phyloP scores from a whole-genome alignment of 2,329 filamentous ascomycete species.

The Fusarium euwallaceae region DNA sequence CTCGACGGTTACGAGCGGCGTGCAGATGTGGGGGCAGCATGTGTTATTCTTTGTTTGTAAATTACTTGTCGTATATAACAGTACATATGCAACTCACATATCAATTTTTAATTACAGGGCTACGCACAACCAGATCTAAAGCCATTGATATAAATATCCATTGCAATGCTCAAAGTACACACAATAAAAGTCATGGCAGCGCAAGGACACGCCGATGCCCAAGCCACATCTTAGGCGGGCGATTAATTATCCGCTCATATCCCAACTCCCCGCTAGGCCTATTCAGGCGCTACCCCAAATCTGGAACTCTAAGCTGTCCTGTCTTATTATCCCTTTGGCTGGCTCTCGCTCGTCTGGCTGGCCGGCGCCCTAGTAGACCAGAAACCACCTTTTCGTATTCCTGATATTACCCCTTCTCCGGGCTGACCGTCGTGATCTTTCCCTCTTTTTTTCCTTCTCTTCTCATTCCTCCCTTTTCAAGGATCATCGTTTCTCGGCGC shows the following conservation, averaged over 20 bases:
- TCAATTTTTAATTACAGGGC: not conserved
- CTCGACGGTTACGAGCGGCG: not conserved
- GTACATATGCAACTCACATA: not conserved
- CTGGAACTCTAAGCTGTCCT: slow-evolving; percentile 46
- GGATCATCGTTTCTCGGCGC: slow-evolving; percentile 3
- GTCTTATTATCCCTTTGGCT: slow-evolving; percentile 45
- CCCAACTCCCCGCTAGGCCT: slow-evolving; percentile 33
- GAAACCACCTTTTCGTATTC: slow-evolving; percentile 44
- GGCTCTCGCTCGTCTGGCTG: slow-evolving; percentile 33
- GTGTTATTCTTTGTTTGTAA: not conserved
- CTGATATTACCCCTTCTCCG: slow-evolving; percentile 39
- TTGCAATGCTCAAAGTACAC: not conserved
- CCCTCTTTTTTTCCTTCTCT: slow-evolving; percentile 16
- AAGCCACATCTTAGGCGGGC: slow-evolving; percentile 22
- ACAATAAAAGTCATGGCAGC: not conserved
- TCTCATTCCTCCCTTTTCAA: slow-evolving; percentile 5
- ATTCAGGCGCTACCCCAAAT: slow-evolving; percentile 30
- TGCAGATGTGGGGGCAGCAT: not conserved
- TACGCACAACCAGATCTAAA: not conserved
- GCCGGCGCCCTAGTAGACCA: slow-evolving; percentile 22
- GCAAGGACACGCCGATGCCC: not conserved
- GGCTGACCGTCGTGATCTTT: slow-evolving; percentile 29
- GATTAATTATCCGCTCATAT: slow-evolving; percentile 21
- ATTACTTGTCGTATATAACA: not conserved
- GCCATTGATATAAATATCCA: not conserved